These are phyloP conservation scores for Fusarium domesticum DNA, from an alignment of 2,329 filamentous ascomycete species.

Conservation along the genomic window DNA sequence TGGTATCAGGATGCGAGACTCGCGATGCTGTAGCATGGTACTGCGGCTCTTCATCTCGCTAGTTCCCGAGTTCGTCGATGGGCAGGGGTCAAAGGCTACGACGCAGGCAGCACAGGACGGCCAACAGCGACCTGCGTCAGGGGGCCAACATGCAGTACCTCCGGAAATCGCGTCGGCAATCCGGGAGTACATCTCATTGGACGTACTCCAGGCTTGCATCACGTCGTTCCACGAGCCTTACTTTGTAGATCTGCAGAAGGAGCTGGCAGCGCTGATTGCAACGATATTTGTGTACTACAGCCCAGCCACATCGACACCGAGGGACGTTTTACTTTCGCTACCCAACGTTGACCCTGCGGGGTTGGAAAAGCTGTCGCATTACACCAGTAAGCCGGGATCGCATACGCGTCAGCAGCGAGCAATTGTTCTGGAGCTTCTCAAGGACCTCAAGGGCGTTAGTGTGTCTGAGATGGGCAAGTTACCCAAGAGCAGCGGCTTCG, in stretches of 20 bases:
- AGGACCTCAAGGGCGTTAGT: slow-evolving; percentile 83
- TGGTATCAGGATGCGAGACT: slow-evolving; percentile 84
- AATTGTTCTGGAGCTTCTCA: slow-evolving; percentile 78
- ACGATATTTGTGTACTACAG: slow-evolving; percentile 78
- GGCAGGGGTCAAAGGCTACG: slow-evolving; percentile 26
- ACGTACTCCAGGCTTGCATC: slow-evolving; percentile 87
- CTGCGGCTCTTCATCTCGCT: slow-evolving; percentile 83
- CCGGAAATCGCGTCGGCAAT: slow-evolving; percentile 61
- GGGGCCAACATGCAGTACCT: slow-evolving; percentile 47
- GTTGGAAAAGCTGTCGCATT: slow-evolving; percentile 62
- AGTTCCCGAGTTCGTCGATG: slow-evolving; percentile 67
- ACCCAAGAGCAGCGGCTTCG: slow-evolving; percentile 47
- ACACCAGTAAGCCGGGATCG: slow-evolving; percentile 55
- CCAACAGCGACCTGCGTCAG: slow-evolving; percentile 21
- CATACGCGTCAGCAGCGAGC: slow-evolving; percentile 75
- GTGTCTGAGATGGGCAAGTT: slow-evolving; percentile 93
- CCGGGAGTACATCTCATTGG: slow-evolving; percentile 83
- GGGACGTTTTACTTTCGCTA: slow-evolving; percentile 72
- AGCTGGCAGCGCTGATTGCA: slow-evolving; percentile 84
- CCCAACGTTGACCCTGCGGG: slow-evolving; percentile 70
- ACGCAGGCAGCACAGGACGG: slow-evolving; percentile 27
- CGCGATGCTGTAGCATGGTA: slow-evolving; percentile 80
- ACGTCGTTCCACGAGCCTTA: slow-evolving; percentile 91
- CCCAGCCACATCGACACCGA: slow-evolving; percentile 65
- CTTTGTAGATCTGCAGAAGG: slow-evolving; percentile 93